Base-by-base conservation (phyloP, 164 flowering plant genomes). In the Liquidambar formosana region DNA sequence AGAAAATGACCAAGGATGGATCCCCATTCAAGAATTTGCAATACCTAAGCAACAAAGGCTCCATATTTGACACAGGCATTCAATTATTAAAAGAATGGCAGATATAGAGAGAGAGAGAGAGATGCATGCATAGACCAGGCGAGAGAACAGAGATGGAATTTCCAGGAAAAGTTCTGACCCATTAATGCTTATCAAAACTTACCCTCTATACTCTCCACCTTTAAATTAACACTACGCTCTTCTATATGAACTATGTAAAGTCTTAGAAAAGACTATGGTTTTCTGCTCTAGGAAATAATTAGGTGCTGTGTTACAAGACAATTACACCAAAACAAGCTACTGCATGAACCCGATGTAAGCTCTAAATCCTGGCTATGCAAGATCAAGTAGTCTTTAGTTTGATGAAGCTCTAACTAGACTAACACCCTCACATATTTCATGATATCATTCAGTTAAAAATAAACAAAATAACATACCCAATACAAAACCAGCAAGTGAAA, bases 401-500 rank as follows among this genome's bases (percentile, higher is more conserved):
- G n/a, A 4, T 23, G 60, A 53, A 5, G 10, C 49, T 38, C 11
- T 13, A 14, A 38, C 53, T 57, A 16, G 47, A 56, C 63, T n/a
- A 15, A 28, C 22, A 60, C 38, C 19, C 44, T 33, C 41, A 61
- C 4, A 16, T 49, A 67, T 22, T 56, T 12, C 52, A 43, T 48
- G 43, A 65, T 16, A 60, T 5, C 16, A 45, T 14, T 57, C 44
- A 38, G 57, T 46, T 0, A 46, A 44, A 18, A 19, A 25, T 1
- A 44, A 16, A 38, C 13, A 13, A 58, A 49, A 63, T 13, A 67
- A 70, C 81, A 60, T 79, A 89, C 97, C 98, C 72, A 94, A 60
- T 21, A 92, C 58, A 79, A 94, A 89, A 73, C 87, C 84, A 70
- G 92, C 93, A 73, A 90, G 82, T 38, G 91, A 88, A 60, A 94